Conservation (phyloP, 1,284 basidiomycete genomes). For the Apiotrichum brassicae region DNA sequence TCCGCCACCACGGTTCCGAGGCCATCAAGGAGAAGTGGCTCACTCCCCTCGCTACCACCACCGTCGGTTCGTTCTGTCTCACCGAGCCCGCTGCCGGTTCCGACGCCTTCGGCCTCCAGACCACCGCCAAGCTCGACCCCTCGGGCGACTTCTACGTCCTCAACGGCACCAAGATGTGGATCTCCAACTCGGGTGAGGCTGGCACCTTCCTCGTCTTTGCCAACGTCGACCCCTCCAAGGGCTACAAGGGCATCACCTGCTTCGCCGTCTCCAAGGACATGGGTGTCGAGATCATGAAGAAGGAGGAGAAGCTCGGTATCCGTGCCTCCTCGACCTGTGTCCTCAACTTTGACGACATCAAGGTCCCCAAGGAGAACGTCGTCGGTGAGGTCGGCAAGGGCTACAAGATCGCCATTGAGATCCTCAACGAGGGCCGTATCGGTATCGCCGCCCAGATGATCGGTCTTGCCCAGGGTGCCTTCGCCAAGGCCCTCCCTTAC, state of each 20-base stretch:
- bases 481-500: conserved; percentile 86
- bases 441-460: conserved; percentile 97
- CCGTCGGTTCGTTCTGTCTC: conserved; percentile 91
- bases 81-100: conserved; percentile 90
- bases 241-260: conserved; percentile 98
- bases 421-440: conserved; percentile 94
- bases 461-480: conserved; percentile 94
- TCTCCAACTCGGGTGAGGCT: conserved; percentile 95
- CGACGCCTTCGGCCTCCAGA: conserved; percentile 94
- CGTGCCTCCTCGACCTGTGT: conserved; percentile 95
- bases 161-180: conserved; percentile 89
- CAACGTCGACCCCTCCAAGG: conserved; percentile 87
- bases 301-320: conserved; percentile 97
- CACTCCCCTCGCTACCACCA: conserved; percentile 69
- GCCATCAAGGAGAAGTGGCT: conserved; percentile 85
- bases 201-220: conserved; percentile 85
- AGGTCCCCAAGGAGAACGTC: conserved; percentile 85
- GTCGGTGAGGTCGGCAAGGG: conserved; percentile 80
- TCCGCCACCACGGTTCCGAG: conserved; percentile 78
- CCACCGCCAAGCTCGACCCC: conserved; percentile 73
- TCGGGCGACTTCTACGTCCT: conserved; percentile 28
- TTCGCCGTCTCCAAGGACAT: conserved; percentile 90
- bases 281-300: conserved; percentile 97
- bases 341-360: conserved; percentile 91
- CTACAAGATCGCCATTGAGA: conserved; percentile 98